Percentiles rank a stretch among this genome's conserved stretches.
Conservation (phyloP, 2,329 filamentous ascomycete species). For the Sporothrix dimorphospora region DNA sequence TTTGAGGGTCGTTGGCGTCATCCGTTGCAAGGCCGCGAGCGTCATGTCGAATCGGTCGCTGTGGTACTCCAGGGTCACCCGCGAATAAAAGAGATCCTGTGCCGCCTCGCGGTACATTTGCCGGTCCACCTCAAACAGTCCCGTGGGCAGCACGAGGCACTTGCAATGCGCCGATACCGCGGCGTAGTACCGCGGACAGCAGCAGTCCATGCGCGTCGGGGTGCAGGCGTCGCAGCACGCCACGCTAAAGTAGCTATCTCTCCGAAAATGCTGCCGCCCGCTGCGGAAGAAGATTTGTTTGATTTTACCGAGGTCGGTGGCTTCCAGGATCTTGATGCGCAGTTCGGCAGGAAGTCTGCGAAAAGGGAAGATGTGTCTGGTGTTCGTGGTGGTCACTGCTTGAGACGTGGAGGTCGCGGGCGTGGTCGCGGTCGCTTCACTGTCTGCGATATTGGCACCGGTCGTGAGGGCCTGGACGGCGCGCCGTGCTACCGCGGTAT, state of each 20-base stretch:
- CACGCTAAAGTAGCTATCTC: not conserved
- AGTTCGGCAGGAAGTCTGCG: not conserved
- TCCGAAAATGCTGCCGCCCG: not conserved
- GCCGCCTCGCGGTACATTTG: slow-evolving; percentile 18
- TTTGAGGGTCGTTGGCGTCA: not conserved
- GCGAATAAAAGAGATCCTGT: not conserved
- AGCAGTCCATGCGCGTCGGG: not conserved
- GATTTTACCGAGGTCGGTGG: not conserved
- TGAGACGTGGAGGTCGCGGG: too few relatives aligned
- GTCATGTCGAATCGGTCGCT: not conserved
- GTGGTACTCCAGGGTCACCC: not conserved
- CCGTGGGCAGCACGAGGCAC: not conserved
- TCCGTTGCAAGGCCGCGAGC: not conserved
- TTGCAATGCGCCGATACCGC: slow-evolving; percentile 16
- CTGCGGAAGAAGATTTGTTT: not conserved
- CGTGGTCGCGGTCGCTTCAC: not conserved
- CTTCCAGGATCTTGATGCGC: not conserved
- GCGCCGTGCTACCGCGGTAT: not conserved
- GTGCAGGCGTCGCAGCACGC: not conserved
- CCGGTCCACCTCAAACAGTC: not conserved
- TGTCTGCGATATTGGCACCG: not conserved
- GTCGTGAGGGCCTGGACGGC: not conserved
- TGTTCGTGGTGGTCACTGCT: not conserved
- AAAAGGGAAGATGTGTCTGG: not conserved
- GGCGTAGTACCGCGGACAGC: not conserved